Percentiles rank a stretch among this genome's conserved stretches.
Conservation (phyloP, 2,329 filamentous ascomycete genomes). For the Blumeria hordei region DNA sequence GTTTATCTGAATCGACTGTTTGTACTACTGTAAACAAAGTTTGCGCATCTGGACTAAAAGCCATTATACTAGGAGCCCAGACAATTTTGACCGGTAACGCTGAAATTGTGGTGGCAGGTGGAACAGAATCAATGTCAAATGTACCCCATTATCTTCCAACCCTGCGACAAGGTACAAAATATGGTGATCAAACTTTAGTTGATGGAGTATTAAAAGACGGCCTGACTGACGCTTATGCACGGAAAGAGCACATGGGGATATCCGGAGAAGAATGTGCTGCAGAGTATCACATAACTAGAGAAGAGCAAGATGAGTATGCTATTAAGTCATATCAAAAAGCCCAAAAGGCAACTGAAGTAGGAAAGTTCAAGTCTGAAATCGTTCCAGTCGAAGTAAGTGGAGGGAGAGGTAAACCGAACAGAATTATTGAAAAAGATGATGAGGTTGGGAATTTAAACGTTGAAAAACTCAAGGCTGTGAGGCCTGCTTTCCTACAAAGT, state of each 20-base stretch:
- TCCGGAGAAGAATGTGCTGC: conserved; percentile 75
- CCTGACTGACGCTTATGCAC: conserved; percentile 72
- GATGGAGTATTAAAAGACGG: conserved; percentile 90
- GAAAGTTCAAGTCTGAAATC: conserved; percentile 68
- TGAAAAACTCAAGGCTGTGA: conserved; percentile 65
- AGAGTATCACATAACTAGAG: conserved; percentile 59
- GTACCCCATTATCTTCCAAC: conserved; percentile 82
- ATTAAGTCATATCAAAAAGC: conserved; percentile 90
- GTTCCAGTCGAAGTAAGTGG: conserved; percentile 70
- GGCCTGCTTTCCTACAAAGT: conserved; percentile 57
- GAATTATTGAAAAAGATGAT: conserved; percentile 66
- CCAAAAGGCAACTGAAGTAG: conserved; percentile 59
- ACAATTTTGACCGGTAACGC: conserved; percentile 95
- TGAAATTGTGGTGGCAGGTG: conserved; percentile 77
- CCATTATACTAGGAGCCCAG: conserved; percentile 80
- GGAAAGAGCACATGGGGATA: conserved; percentile 92
- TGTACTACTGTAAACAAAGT: conserved; percentile 98
- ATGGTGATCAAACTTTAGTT: conserved; percentile 69
- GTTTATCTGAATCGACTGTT: conserved; percentile 54
- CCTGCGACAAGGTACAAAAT: conserved; percentile 74
- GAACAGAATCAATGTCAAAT: conserved; percentile 97
- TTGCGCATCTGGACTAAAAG: conserved; percentile 86
- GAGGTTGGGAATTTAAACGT: conserved; percentile 86
- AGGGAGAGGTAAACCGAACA: conserved; percentile 68
- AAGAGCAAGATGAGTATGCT: conserved; percentile 85